Percentiles rank a stretch among this genome's conserved stretches.
phyloP scores from a whole-genome alignment of 352 stramenopile genomes.

The Phytophthora fragariae region DNA sequence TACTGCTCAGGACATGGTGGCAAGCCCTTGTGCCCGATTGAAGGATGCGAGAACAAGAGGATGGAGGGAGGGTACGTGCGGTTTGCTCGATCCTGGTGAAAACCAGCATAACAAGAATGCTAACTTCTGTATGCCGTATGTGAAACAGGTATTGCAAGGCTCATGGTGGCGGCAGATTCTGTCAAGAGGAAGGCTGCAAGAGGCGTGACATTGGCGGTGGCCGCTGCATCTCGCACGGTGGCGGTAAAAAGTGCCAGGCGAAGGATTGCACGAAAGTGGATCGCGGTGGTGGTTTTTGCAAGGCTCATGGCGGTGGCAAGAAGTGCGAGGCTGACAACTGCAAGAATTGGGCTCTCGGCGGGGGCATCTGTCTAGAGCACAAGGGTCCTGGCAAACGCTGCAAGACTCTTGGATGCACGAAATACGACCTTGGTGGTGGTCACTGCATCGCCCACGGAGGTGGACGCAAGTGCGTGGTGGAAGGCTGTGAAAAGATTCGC shows the following conservation, averaged over 20 bases:
- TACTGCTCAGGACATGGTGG: constrained; percentile 86
- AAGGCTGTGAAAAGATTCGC: constrained; percentile 87
- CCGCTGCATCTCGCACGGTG: constrained; percentile 87
- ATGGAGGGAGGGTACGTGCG: constrained; percentile 76
- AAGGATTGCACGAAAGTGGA: constrained; percentile 83
- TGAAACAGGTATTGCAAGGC: constrained; percentile 78
- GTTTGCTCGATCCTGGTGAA: background rate
- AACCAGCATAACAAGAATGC: background rate
- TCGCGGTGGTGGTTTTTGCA: constrained; percentile 82
- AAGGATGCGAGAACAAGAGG: constrained; percentile 83
- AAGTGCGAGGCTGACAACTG: constrained; percentile 82
- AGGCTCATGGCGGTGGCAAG: constrained; percentile 87
- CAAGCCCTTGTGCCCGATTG: constrained; percentile 77
- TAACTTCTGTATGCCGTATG: background rate
- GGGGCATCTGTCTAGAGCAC: constrained; percentile 78
- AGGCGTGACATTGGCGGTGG: constrained; percentile 88
- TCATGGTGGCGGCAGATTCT: constrained; percentile 84
- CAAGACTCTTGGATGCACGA: constrained; percentile 80
- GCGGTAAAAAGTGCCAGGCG: constrained; percentile 84
- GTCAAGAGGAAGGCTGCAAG: constrained; percentile 75
- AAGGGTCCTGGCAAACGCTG: constrained; percentile 83
- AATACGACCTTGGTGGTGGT: constrained; percentile 83
- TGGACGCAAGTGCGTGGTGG: constrained; percentile 82
- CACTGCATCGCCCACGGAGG: constrained; percentile 90
- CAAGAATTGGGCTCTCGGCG: constrained; percentile 83